These are phyloP conservation scores for Mortierella sp. DNA, from an alignment of 371 early-diverging fungal species.

Conservation along the genomic window DNA sequence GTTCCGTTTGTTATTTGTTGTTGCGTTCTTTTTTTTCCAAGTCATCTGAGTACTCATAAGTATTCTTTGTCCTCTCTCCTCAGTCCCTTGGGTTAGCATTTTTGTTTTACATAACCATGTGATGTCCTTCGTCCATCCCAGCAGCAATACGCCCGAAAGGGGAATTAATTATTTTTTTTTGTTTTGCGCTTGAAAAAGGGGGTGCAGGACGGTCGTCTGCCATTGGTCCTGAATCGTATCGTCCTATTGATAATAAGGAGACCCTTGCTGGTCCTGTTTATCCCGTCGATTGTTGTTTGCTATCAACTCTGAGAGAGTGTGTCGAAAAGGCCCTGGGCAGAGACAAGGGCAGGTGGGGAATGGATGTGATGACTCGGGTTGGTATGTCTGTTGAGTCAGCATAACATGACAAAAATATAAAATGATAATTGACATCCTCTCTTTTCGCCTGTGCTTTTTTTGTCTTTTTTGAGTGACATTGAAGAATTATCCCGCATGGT, in stretches of 20 bases:
- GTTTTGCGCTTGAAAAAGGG: background rate
- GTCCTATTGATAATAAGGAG: background rate
- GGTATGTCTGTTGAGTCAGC: background rate
- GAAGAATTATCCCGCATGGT: background rate
- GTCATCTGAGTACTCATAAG: slow-evolving; percentile 5
- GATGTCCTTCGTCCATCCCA: background rate
- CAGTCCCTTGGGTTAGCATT: background rate
- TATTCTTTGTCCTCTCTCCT: background rate
- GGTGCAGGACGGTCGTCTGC: background rate
- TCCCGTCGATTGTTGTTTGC: background rate
- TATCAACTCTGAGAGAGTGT: background rate
- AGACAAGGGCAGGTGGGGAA: background rate
- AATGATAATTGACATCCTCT: background rate
- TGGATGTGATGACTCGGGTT: background rate
- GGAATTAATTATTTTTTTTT: slow-evolving; percentile 12
- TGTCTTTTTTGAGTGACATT: background rate
- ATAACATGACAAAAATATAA: background rate
- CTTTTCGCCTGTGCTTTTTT: background rate
- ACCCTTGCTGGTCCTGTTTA: background rate
- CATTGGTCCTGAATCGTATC: slow-evolving; percentile 8
- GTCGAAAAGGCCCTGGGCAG: background rate
- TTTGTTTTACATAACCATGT: slow-evolving; percentile 2
- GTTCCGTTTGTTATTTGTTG: background rate
- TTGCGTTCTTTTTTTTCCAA: background rate
- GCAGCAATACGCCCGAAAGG: background rate